These are phyloP conservation scores for Coccomyxa sp. DNA, from an alignment of 139 green algal genomes.

Conservation along the genomic window DNA sequence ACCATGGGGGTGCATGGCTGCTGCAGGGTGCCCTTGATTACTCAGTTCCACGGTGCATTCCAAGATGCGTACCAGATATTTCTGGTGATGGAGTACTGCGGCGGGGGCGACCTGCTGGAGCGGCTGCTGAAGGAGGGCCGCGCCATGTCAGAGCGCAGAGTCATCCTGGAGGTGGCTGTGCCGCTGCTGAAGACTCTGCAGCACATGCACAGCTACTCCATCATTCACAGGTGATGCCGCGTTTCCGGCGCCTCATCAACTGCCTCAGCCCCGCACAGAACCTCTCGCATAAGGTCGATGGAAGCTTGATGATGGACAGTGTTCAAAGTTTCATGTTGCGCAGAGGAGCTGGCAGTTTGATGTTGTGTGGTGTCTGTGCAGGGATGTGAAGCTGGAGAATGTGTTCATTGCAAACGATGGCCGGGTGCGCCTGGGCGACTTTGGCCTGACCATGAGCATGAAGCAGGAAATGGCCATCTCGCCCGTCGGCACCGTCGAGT, in stretches of 20 bases:
- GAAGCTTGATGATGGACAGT: not conserved
- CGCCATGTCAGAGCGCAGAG: conserved; percentile 51
- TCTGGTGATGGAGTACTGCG: conserved; percentile 74
- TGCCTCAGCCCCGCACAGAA: not conserved
- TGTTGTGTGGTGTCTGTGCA: conserved; percentile 2
- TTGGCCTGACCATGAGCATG: conserved; percentile 67
- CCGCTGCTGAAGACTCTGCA: conserved; percentile 48
- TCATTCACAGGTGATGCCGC: conserved; percentile 55
- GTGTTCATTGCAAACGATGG: conserved; percentile 55
- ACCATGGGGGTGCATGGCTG: not conserved
- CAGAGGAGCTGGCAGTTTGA: not conserved
- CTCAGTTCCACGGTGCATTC: conserved; percentile 51
- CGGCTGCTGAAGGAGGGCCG: conserved; percentile 50
- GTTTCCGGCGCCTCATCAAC: not conserved
- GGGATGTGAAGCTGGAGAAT: conserved; percentile 80
- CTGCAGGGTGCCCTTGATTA: conserved; percentile 48
- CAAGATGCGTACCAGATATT: conserved; percentile 56
- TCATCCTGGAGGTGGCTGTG: conserved; percentile 36
- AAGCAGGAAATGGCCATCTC: conserved; percentile 62
- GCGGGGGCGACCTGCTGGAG: conserved; percentile 62
- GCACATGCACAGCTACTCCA: conserved; percentile 46
- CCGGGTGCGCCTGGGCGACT: conserved; percentile 57
- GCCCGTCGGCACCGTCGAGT: conserved; percentile 74
- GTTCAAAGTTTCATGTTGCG: not conserved
- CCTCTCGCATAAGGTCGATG: not conserved